Evolutionary conservation across 257 asterid species (phyloP).

Genomic region (Euphrasia confusa): DNA sequence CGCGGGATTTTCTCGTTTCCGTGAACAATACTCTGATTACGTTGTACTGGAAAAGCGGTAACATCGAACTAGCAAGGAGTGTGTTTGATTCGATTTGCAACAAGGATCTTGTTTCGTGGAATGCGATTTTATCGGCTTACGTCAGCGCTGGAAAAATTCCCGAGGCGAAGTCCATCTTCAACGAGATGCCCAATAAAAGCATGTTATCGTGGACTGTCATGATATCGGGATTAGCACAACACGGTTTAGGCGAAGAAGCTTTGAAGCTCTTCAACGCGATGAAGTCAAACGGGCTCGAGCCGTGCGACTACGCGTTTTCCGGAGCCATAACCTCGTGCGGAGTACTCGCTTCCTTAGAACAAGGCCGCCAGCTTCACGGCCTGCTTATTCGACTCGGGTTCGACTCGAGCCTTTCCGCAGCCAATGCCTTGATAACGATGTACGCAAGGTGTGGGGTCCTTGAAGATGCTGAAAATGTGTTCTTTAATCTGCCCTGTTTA

Average conservation of each 20-base stretch:
- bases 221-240: conserved; percentile 63
- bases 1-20: conserved; percentile 39
- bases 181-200: conserved; percentile 43
- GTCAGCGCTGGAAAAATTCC: conserved; percentile 39
- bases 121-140: conserved; percentile 56
- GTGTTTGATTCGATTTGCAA: conserved; percentile 37
- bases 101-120: conserved; percentile 71
- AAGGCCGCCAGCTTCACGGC: conserved; percentile 67
- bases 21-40: conserved; percentile 58
- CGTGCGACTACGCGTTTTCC: conserved; percentile 62
- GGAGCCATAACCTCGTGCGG: conserved; percentile 70
- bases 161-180: conserved; percentile 50
- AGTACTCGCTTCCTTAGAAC: conserved; percentile 62
- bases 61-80: conserved; percentile 43
- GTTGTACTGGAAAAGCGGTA: conserved; percentile 58
- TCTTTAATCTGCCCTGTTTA: conserved; percentile 48
- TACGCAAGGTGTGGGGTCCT: conserved; percentile 63
- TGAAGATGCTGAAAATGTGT: conserved; percentile 41
- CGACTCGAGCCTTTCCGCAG: conserved; percentile 70
- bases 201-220: conserved; percentile 56
- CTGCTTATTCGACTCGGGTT: conserved; percentile 57
- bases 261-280: conserved; percentile 53
- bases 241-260: conserved; percentile 64
- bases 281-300: conserved; percentile 49
- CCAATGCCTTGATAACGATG: conserved; percentile 66